These are phyloP conservation scores for Suillus weaverae DNA, from an alignment of 768 basidiomycete species.

Conservation along the genomic window DNA sequence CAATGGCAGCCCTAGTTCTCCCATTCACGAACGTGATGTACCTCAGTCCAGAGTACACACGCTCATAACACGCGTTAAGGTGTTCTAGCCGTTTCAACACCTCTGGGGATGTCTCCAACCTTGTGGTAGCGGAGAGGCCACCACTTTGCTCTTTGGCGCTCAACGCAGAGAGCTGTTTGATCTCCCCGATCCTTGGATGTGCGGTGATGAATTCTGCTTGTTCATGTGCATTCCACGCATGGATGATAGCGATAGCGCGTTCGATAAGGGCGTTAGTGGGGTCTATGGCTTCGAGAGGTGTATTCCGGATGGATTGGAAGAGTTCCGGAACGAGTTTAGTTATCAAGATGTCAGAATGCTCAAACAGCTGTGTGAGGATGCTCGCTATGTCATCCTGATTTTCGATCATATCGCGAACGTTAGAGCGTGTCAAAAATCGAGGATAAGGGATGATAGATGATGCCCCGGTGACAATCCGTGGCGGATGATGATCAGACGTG, in stretches of 20 bases:
- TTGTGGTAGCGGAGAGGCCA: constrained; percentile 24
- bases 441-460: not conserved
- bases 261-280: constrained; percentile 49
- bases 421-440: not conserved
- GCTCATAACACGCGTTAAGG: constrained; percentile 79
- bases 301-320: constrained; percentile 24
- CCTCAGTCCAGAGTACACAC: constrained; percentile 67
- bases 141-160: constrained; percentile 82
- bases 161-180: constrained; percentile 67
- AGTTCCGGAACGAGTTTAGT: constrained; percentile 56
- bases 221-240: constrained; percentile 49
- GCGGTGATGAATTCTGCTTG: constrained; percentile 72
- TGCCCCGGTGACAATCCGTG: not conserved
- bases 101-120: constrained; percentile 63
- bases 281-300: constrained; percentile 38
- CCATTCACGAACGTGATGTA: constrained; percentile 95
- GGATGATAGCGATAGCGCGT: constrained; percentile 46
- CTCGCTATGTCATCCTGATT: constrained; percentile 24
- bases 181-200: constrained; percentile 90
- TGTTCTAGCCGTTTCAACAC: constrained; percentile 71
- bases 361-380: constrained; percentile 54
- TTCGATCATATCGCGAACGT: not conserved
- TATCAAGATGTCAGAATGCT: constrained; percentile 61
- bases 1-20: constrained; percentile 67
- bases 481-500: not conserved